Evolutionary conservation across 345 rosid species (phyloP), one percentile per base, ranked within the genome.

Genomic region (Rhizophora apiculata): DNA sequence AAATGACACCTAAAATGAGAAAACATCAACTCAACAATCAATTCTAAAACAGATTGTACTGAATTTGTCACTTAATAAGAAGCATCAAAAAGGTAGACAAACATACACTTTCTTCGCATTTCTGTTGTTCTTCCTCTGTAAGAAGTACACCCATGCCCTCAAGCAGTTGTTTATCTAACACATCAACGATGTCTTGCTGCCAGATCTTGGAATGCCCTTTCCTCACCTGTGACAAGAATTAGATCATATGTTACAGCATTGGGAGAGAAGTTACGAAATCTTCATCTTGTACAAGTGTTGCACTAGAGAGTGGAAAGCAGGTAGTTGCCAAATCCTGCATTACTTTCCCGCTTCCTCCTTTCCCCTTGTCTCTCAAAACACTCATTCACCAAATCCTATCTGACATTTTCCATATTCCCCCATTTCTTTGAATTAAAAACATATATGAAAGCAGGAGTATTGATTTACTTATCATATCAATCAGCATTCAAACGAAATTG

Each of bases 81-180:
- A 48, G 22, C 30, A 24, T 56, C 29, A 22, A 56, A 63, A 67
- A 37, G 20, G 32, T 31, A 62, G 59, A 46, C 27, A 65, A 64
- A 76, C 92, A 61, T 85, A 91, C 97, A 78, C 85, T 89, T 82
- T 84, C 90, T 89, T 89, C 89, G 73, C 85, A 80, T 86, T 94
- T 91, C 75, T 84, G 95, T 65, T 91, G 98, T 75, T 94, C 98
- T 81, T 94, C 98, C 80, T 91, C 96, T 20, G 97, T 91, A 65
- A 94, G 91, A 59, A 94, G 96, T 26, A 91, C 95, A 56, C 98
- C 98, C 97, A 94, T 89, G 59, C 98, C 98, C 84, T 94, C 98
- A 19, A 94, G 93, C 79, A 94, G 85, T 78, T 94, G 97, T 76
- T 94, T 94, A 76, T 94, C 97, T 79, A 94, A 77, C 75, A 91